phyloP scores from a whole-genome alignment of 1,139 yeast species.

The Nematodospora anomalae region DNA sequence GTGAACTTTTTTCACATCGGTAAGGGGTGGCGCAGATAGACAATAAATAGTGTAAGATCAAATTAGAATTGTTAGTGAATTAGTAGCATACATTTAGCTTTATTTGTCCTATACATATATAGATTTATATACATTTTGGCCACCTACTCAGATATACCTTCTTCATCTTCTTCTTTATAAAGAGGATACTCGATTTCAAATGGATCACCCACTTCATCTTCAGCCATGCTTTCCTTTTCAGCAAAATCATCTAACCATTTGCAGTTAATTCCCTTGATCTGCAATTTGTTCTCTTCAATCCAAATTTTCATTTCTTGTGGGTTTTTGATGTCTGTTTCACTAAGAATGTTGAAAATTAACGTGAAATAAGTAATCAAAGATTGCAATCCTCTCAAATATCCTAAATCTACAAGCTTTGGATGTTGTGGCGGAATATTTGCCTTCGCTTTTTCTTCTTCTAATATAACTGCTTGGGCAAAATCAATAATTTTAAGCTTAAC shows the following conservation, averaged over 20 bases:
- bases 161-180: slow-evolving; percentile 21
- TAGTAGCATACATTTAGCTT: too few species aligned
- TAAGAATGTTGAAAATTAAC: slow-evolving; percentile 50
- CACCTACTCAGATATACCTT: slow-evolving; percentile 28
- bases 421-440: slow-evolving; percentile 61
- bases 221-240: slow-evolving; percentile 28
- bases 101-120: neutral
- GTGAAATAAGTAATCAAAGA: slow-evolving; percentile 66
- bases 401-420: slow-evolving; percentile 66
- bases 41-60: too few species aligned
- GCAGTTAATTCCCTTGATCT: slow-evolving; percentile 6
- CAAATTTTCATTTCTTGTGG: slow-evolving; percentile 14
- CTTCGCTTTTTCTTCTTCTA: slow-evolving; percentile 48
- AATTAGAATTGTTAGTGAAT: too few species aligned
- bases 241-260: slow-evolving; percentile 54
- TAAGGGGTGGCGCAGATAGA: too few species aligned
- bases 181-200: slow-evolving; percentile 26
- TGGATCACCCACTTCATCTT: slow-evolving; percentile 21
- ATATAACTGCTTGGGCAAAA: slow-evolving; percentile 92
- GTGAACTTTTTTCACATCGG: too few species aligned
- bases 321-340: slow-evolving; percentile 23
- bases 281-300: slow-evolving; percentile 25
- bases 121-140: neutral
- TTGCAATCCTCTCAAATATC: slow-evolving; percentile 79
- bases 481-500: slow-evolving; percentile 78